Evolutionary conservation across 2,329 filamentous ascomycete genomes (phyloP).

Genomic region (Aspergillus carbonarius): DNA sequence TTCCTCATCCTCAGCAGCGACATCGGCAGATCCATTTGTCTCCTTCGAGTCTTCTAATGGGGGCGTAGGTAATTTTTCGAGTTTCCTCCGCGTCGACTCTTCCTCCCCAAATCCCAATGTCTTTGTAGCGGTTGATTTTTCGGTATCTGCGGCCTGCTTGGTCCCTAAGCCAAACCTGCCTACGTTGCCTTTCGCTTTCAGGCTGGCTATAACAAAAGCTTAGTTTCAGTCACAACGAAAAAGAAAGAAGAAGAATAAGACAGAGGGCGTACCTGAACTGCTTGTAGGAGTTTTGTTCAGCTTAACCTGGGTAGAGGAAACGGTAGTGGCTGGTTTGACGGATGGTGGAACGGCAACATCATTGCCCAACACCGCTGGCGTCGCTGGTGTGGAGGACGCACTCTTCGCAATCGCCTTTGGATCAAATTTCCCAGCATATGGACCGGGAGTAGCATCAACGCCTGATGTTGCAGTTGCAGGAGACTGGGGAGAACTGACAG

Average conservation of each 20-base stretch:
- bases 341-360: conserved; percentile 54
- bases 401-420: conserved; percentile 85
- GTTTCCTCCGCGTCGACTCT: conserved; percentile 79
- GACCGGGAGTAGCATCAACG: conserved; percentile 51
- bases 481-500: conserved; percentile 52
- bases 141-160: conserved; percentile 63
- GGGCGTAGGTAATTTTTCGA: conserved; percentile 83
- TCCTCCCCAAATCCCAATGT: conserved; percentile 87
- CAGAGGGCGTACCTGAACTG: conserved; percentile 37
- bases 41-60: conserved; percentile 63
- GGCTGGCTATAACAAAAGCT: conserved; percentile 45
- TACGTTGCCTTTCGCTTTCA: conserved; percentile 69
- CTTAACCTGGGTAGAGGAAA: conserved; percentile 39
- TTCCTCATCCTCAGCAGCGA: conserved; percentile 60
- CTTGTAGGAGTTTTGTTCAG: conserved; percentile 42
- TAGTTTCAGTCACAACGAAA: conserved; percentile 1
- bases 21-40: conserved; percentile 54
- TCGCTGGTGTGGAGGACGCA: conserved; percentile 59
- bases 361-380: conserved; percentile 55
- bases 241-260: no score
- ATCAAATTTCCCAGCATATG: conserved; percentile 78
- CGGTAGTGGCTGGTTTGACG: conserved; percentile 46
- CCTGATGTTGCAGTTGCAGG: conserved; percentile 49
- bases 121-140: conserved; percentile 68
- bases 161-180: conserved; percentile 78